A percentile compares a stretch with the other conserved stretches of the same genome.
Evolutionary conservation across 2,329 filamentous ascomycete genomes (phyloP).

Genomic region (Ciborinia camelliae): DNA sequence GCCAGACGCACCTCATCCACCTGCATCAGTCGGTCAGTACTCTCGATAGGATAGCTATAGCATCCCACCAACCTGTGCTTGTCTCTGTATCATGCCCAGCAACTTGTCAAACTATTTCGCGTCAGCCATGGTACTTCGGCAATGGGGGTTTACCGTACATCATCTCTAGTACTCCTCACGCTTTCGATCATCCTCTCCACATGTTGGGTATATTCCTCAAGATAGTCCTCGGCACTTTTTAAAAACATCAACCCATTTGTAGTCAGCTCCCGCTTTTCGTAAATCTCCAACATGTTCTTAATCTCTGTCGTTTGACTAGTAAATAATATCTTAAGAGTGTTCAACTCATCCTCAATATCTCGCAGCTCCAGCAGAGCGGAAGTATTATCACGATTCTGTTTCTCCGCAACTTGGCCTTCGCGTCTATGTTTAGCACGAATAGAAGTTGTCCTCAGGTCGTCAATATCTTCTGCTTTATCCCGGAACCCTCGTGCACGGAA

Average conservation of each 20-base stretch:
- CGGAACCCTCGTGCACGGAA: constrained; percentile 18
- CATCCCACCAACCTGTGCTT: neutral
- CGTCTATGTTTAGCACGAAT: constrained; percentile 18
- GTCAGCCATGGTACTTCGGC: neutral
- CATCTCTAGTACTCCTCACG: neutral
- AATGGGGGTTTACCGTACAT: neutral
- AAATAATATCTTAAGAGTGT: constrained; percentile 16
- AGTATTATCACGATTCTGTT: constrained; percentile 23
- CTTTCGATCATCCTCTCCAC: constrained; percentile 6
- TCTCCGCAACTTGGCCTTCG: constrained; percentile 15
- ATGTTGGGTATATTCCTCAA: constrained; percentile 15
- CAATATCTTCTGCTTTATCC: constrained; percentile 15
- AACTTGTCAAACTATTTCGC: neutral
- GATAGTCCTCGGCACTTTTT: constrained; percentile 1
- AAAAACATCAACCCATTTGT: constrained; percentile 16
- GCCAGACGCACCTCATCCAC: neutral
- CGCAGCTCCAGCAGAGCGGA: constrained; percentile 19
- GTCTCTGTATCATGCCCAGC: neutral
- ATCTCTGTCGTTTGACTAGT: constrained; percentile 7
- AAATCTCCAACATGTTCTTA: constrained; percentile 7
- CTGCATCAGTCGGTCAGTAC: neutral
- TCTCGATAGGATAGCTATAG: neutral
- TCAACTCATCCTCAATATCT: constrained; percentile 22
- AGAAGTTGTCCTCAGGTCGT: constrained; percentile 11
- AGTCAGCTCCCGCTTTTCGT: constrained; percentile 1